phyloP scores from a whole-genome alignment of 441 rosid species.

The Melastoma candidum region DNA sequence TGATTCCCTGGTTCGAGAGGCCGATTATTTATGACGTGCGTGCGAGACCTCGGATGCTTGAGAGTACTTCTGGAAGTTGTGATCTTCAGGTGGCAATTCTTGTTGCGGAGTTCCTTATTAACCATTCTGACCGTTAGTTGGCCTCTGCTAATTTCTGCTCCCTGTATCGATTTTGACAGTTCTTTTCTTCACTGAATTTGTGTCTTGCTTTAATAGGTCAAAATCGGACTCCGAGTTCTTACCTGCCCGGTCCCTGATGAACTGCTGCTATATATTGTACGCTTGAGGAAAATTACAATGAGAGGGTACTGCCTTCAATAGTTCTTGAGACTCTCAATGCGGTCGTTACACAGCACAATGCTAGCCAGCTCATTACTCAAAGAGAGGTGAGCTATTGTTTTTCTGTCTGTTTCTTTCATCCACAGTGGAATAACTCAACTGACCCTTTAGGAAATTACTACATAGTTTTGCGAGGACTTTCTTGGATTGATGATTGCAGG shows the following conservation, averaged over 20 bases:
- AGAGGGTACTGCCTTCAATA: constrained; percentile 84
- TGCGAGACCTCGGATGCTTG: constrained; percentile 84
- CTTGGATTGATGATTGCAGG: too few relatives aligned
- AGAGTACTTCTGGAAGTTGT: constrained; percentile 91
- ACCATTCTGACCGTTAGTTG: not conserved
- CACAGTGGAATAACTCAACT: too few relatives aligned
- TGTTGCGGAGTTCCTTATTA: not conserved
- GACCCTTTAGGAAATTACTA: too few relatives aligned
- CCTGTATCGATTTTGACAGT: too few relatives aligned
- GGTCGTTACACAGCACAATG: constrained; percentile 93
- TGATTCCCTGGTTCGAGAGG: constrained; percentile 20
- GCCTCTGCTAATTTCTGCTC: too few relatives aligned
- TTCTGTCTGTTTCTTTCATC: not conserved
- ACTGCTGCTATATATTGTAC: constrained; percentile 56
- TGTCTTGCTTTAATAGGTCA: constrained; percentile 35
- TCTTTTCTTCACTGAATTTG: too few relatives aligned
- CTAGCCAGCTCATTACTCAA: constrained; percentile 91
- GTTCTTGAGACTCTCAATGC: constrained; percentile 87
- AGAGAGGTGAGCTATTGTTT: constrained; percentile 49
- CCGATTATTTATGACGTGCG: constrained; percentile 39
- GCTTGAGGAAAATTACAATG: constrained; percentile 81
- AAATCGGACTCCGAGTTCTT: constrained; percentile 91
- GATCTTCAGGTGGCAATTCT: constrained; percentile 83
- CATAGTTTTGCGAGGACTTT: too few relatives aligned
- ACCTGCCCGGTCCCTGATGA: constrained; percentile 69